Percentiles rank a stretch among this genome's conserved stretches.
phyloP scores from a whole-genome alignment of 768 basidiomycete species.

The Boletus rubescentipes region DNA sequence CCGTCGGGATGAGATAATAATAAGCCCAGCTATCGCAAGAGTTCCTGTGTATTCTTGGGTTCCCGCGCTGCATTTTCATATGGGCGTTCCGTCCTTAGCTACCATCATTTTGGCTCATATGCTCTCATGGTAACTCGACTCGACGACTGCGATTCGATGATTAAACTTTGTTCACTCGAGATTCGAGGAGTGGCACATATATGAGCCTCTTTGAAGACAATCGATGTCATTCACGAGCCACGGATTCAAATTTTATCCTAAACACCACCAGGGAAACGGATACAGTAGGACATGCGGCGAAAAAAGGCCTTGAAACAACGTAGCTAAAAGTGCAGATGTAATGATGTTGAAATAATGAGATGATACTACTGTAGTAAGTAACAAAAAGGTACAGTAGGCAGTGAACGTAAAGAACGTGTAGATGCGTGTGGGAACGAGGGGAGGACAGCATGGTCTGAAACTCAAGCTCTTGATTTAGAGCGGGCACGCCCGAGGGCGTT shows the following conservation, averaged over 20 bases:
- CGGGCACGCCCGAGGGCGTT: conserved; percentile 22
- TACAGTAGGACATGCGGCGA: conserved; percentile 18
- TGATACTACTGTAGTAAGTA: conserved; percentile 14
- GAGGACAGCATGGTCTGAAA: background rate
- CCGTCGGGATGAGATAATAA: background rate
- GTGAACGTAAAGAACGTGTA: conserved; percentile 6
- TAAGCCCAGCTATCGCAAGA: no score
- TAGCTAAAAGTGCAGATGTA: background rate
- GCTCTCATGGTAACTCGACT: conserved; percentile 12
- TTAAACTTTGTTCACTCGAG: conserved; percentile 15
- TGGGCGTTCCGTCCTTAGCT: conserved; percentile 3
- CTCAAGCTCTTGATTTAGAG: conserved; percentile 20
- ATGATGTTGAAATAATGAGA: conserved; percentile 15
- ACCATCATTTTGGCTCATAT: conserved; percentile 16
- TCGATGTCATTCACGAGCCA: background rate
- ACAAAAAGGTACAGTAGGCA: conserved; percentile 4
- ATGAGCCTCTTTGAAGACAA: background rate
- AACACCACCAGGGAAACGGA: conserved; percentile 1
- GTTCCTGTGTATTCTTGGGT: no score
- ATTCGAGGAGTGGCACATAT: background rate
- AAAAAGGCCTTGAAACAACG: background rate
- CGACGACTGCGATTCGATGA: background rate
- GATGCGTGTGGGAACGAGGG: conserved; percentile 4
- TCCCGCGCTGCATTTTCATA: background rate
- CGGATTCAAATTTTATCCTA: background rate